Percentiles rank a stretch among this genome's conserved stretches.
phyloP scores from a whole-genome alignment of 1,139 yeast genomes.

The Torulaspora globosa region DNA sequence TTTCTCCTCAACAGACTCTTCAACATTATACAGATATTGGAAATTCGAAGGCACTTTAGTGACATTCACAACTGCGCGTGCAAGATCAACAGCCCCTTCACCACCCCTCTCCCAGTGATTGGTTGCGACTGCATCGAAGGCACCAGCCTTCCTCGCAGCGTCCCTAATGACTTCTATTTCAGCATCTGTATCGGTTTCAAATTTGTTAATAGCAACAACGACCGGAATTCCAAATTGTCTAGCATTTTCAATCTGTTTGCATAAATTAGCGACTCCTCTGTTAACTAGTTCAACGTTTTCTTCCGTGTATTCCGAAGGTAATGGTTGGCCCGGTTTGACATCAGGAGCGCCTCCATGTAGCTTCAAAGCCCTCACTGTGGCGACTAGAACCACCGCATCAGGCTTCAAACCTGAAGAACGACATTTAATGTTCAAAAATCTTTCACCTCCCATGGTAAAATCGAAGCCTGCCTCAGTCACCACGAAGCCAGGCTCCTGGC shows the following conservation, averaged over 20 bases:
- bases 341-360: slow-evolving; percentile 83
- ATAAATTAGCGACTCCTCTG: slow-evolving; percentile 66
- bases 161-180: slow-evolving; percentile 61
- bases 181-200: slow-evolving; percentile 64
- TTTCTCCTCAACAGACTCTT: slow-evolving; percentile 59
- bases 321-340: slow-evolving; percentile 74
- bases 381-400: slow-evolving; percentile 70
- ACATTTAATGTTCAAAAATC: slow-evolving; percentile 76
- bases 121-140: slow-evolving; percentile 66
- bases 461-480: slow-evolving; percentile 85
- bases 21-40: slow-evolving; percentile 57
- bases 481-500: slow-evolving; percentile 55
- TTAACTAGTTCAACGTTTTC: slow-evolving; percentile 63
- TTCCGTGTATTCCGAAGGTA: slow-evolving; percentile 62
- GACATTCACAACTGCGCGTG: slow-evolving; percentile 64
- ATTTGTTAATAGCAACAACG: slow-evolving; percentile 74
- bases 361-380: slow-evolving; percentile 75
- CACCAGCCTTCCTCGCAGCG: slow-evolving; percentile 69
- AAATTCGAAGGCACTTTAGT: slow-evolving; percentile 44
- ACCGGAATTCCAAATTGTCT: slow-evolving; percentile 71
- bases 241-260: slow-evolving; percentile 70
- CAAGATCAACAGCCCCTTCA: slow-evolving; percentile 63
- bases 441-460: slow-evolving; percentile 86
- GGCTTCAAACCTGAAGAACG: slow-evolving; percentile 71
- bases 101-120: slow-evolving; percentile 86